Conservation (phyloP, 2,329 filamentous ascomycete genomes). For the Cladorrhinum sp. region DNA sequence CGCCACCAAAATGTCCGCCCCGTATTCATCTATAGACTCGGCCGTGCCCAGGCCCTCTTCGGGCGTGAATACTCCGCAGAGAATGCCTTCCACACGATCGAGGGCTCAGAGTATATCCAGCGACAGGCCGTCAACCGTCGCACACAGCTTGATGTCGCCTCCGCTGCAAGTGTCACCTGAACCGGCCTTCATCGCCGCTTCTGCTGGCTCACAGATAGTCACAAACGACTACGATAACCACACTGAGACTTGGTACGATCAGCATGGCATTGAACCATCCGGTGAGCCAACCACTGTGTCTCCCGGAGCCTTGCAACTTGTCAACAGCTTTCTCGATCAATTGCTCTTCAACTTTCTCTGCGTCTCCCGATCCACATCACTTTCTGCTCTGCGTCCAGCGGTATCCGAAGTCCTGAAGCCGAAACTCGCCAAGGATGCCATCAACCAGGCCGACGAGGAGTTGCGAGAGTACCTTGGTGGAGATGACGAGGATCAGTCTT, state of each 20-base stretch:
- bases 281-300: conserved; percentile 71
- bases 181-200: conserved; percentile 82
- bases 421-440: conserved; percentile 70
- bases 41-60: conserved; percentile 29
- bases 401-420: conserved; percentile 85
- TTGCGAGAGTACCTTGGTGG: conserved; percentile 82
- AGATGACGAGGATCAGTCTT: conserved; percentile 66
- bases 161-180: conserved; percentile 69
- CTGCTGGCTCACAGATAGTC: conserved; percentile 87
- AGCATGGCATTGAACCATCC: conserved; percentile 62
- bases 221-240: conserved; percentile 81
- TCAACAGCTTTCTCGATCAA: conserved; percentile 93
- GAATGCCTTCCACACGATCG: conserved; percentile 36
- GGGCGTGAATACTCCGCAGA: conserved; percentile 28
- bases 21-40: conserved; percentile 28
- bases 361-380: conserved; percentile 71
- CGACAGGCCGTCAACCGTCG: conserved; percentile 62
- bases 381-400: conserved; percentile 73
- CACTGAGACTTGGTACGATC: conserved; percentile 66
- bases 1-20: conserved; percentile 6
- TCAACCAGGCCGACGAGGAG: conserved; percentile 39
- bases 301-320: conserved; percentile 66
- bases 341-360: conserved; percentile 88
- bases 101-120: conserved; percentile 66
- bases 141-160: conserved; percentile 61